These are phyloP conservation scores for Kwoniella europaea DNA, from an alignment of 768 basidiomycete species.

Conservation along the genomic window DNA sequence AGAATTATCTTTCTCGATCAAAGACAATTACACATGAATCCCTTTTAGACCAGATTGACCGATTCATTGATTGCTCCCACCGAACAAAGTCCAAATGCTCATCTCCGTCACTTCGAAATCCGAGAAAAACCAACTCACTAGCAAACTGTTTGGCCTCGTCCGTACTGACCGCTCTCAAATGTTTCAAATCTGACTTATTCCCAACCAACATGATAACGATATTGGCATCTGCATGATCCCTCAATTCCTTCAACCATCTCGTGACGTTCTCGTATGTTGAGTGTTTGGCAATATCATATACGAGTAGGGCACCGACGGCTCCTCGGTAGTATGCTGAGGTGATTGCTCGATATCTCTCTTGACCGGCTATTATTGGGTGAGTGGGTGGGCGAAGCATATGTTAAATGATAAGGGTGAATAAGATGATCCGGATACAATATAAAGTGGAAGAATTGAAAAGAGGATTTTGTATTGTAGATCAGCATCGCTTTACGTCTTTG, in stretches of 20 bases:
- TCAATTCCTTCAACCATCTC: conserved; percentile 94
- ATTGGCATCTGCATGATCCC: conserved; percentile 82
- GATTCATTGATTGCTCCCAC: too few species aligned
- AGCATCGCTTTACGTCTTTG: not conserved
- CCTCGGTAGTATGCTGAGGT: conserved; percentile 99
- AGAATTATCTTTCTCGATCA: too few species aligned
- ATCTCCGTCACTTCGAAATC: not conserved
- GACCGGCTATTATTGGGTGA: conserved; percentile 70
- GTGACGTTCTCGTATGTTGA: conserved; percentile 87
- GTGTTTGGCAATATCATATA: conserved; percentile 60
- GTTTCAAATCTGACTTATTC: conserved; percentile 99
- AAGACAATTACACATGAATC: too few species aligned
- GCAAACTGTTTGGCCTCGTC: conserved; percentile 95
- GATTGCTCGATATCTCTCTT: conserved; percentile 96
- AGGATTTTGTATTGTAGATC: not conserved
- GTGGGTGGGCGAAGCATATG: conserved; percentile 11
- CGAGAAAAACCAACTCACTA: conserved; percentile 62
- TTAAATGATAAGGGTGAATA: not conserved
- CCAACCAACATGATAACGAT: conserved; percentile 96
- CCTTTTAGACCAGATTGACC: too few species aligned
- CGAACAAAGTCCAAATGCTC: not conserved
- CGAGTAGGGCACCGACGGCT: conserved; percentile 66
- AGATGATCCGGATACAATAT: not conserved
- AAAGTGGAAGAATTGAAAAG: not conserved
- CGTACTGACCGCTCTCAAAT: conserved; percentile 91